Base-by-base conservation (phyloP, 2,329 filamentous ascomycete species). In the Talaromyces atroroseus region DNA sequence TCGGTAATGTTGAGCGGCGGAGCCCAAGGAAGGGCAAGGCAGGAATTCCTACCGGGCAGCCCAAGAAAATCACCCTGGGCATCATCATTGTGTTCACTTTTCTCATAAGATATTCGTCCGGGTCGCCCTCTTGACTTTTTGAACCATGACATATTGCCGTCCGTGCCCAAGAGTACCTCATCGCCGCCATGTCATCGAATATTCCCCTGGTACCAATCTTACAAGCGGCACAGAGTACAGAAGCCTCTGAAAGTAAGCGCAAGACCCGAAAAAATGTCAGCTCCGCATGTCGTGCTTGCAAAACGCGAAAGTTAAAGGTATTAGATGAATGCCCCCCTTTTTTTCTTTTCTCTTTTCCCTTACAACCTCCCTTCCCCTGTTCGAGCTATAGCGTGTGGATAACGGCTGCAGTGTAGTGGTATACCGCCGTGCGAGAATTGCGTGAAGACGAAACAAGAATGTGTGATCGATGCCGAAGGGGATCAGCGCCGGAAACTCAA, bases 401-500 rank as follows among this genome's bases (percentile, higher is more conserved):
- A 40, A 44, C 16, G 34, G 38, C 44, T 42, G 32, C 29, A 57
- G 56, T 57, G 56, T 50, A 57, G 56, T 34, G 56, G 56, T 29
- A 44, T 47, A 8, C 36, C 50, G 2, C 56, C 50, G 11, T 57
- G 56, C 46, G 51, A 49, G 44, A 54, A 40, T n/a, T 57, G 56
- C 23, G 32, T 54, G n/a, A 57, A 24, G 24, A 49, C 44, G 44
- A 53, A 54, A 18, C 29, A 44, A 18, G 56, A 57, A 49, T 57
- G 56, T 26, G 47, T 57, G n/a, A 54, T 57, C 50, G 56, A 57
- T 47, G 38, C 47, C 46, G 46, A 57, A 32, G 38, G 56, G 14
- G 56, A 57, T 50, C 56, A 57, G 47, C 56, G 56, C n/a, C 56
- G 56, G 5, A 57, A 57, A 24, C 46, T 57, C 45, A 57, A 57